Evolutionary conservation across 495 filamentous ascomycete species (phyloP).

Genomic region (Cercophora samala): DNA sequence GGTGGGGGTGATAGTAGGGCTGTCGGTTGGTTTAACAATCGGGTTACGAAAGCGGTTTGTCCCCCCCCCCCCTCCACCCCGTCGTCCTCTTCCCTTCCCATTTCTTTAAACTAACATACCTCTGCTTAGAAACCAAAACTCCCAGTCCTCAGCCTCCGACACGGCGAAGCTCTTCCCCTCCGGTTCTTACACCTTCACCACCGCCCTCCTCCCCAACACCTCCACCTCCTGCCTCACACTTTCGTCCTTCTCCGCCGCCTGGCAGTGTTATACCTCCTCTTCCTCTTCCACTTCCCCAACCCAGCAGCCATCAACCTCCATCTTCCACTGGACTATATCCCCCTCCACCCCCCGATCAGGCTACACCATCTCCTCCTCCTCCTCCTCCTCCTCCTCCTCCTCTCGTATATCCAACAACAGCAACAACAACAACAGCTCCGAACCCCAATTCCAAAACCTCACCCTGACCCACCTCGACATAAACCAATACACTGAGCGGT

Average conservation of each 20-base stretch:
- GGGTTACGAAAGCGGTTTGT: conserved; percentile 40
- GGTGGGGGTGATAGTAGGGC: conserved; percentile 36
- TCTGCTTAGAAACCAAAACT: neutral
- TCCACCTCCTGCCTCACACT: conserved; percentile 50
- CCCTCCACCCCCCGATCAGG: conserved; percentile 21
- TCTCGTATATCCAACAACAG: too few relatives aligned
- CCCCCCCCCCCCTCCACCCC: neutral
- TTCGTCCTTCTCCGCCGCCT: conserved; percentile 29
- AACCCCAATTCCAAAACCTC: conserved; percentile 76
- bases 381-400: conserved; percentile 34
- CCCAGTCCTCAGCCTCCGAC: conserved; percentile 11
- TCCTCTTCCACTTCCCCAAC: neutral
- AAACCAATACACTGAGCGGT: conserved; percentile 57
- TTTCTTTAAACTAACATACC: neutral
- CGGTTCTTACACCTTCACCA: conserved; percentile 53
- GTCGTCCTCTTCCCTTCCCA: neutral
- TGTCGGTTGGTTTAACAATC: conserved; percentile 44
- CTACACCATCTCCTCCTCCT: conserved; percentile 46
- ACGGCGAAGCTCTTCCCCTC: conserved; percentile 45
- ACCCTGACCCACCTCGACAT: conserved; percentile 72
- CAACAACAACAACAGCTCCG: conserved; percentile 41
- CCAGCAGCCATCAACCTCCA: conserved; percentile 23
- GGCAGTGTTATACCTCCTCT: conserved; percentile 57
- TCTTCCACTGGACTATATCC: conserved; percentile 57
- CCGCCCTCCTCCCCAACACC: conserved; percentile 52